Base-by-base conservation (phyloP, 2,329 filamentous ascomycete genomes). In the Ophioceras dolichostomum region DNA sequence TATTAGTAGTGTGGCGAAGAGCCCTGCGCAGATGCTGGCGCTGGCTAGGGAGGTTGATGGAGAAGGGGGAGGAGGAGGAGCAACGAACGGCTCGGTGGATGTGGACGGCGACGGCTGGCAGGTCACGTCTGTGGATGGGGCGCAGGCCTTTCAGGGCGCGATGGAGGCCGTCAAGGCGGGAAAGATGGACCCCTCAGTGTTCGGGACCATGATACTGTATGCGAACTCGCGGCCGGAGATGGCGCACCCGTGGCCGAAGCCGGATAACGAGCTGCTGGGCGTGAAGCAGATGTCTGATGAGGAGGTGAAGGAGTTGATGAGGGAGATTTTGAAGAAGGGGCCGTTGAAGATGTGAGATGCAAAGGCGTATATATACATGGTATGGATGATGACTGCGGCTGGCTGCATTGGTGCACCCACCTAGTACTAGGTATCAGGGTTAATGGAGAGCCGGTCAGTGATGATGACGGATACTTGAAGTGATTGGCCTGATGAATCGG, bases 21-120 rank as follows among this genome's bases (percentile, higher is more conserved):
- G 46, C 30, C 49, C 50, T 39, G 43, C 43, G n/a, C 35, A 50
- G 38, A 36, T 54, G 32, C 29, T 46, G 10, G 42, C 39, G 12
- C 34, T 47, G 13, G 45, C 44, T n/a, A 36, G 45, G 33, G 38
- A 43, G 19, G 46, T 41, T 2, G 28, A 49, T 6, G 27, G 34
- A 13, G 22, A 14, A 4, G 14, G 7, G 10, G 20, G 20, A 8
- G 24, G 24, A 8, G n/a, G n/a, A n/a, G n/a, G n/a, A n/a, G n/a
- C n/a, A n/a, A n/a, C n/a, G n/a, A n/a, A n/a, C n/a, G 24, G 24
- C 24, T 8, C 13, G 8, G 24, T 8, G 8, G 13, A 27, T 13
- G 8, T 9, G 8, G 24, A 27, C 5, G 43, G 44, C 10, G 42
- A 44, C 9, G 38, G 39, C 14, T 51, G 47, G 50, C 34, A 43